phyloP scores from a whole-genome alignment of 176 grass and related monocot species.

The Saccharum officinarum region DNA sequence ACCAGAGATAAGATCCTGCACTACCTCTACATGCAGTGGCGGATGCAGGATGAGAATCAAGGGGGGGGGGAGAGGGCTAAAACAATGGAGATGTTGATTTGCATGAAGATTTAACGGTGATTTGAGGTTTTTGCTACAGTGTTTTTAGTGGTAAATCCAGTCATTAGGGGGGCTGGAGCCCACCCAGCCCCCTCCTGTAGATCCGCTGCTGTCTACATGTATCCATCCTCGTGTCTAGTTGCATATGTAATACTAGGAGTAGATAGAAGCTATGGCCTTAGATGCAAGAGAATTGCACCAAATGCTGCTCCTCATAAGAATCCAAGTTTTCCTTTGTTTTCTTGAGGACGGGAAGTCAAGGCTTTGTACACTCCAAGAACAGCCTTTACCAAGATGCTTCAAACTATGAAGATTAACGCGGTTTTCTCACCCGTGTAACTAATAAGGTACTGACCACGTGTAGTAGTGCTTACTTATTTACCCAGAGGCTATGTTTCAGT shows the following conservation, averaged over 20 bases:
- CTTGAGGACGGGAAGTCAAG: conserved; percentile 49
- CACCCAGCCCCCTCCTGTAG: no score
- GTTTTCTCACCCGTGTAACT: conserved; percentile 6
- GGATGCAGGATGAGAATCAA: no score
- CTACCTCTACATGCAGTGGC: no score
- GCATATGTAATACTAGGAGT: conserved; percentile 17
- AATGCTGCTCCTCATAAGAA: conserved; percentile 50
- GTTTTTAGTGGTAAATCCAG: no score
- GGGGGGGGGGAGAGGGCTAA: no score
- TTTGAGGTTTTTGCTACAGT: no score
- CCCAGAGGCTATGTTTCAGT: not conserved
- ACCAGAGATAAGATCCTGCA: conserved; percentile 51
- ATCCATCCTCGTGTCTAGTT: conserved; percentile 33
- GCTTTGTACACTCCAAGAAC: conserved; percentile 59
- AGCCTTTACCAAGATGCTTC: conserved; percentile 50
- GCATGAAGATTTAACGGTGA: no score
- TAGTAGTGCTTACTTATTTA: not conserved
- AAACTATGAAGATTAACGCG: conserved; percentile 34
- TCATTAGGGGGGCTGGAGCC: no score
- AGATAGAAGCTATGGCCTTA: conserved; percentile 49
- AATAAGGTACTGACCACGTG: not conserved
- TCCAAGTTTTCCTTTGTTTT: conserved; percentile 45
- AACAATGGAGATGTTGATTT: no score
- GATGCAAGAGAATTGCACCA: conserved; percentile 51
- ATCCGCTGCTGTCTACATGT: no score